Base-by-base conservation (phyloP, 106 monocot species). In the Dactylorhiza incarnata region DNA sequence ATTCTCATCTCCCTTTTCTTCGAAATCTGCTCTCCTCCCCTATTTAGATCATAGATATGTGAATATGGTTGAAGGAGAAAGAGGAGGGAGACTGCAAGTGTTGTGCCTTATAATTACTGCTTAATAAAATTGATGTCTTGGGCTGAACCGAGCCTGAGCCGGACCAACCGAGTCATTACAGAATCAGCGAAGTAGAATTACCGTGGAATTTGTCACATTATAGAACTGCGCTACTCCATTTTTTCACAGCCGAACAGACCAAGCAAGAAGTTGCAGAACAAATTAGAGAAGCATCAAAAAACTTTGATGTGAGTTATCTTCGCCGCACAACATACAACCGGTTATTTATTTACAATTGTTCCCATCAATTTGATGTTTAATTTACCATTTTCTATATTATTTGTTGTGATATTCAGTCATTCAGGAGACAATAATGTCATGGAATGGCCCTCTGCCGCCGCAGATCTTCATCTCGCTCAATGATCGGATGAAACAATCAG, bases 221-320 rank as follows among this genome's bases (percentile, higher is more conserved):
- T 37, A 37, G 14, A 15, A 61, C 16, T 68, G 11, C 51, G 16
- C 51, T 53, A 29, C 9, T 3, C 7, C n/a, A 2, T 7, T 48
- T 49, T 22, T 62, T 74, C 69, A 45, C 74, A 84, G 84, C 77
- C 77, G 48, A 53, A 10, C 68, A 71, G 62, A 58, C 49, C 0
- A 78, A 65, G 63, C 74, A 78, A 52, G 68, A 81, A 24, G 16
- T 80, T 16, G 9, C 52, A 7, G 80, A 84, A 73, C 81, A 85
- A 71, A 47, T 81, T 25, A 85, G 59, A 58, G 81, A 85, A 48
- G 78, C 81, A 52, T 71, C 81, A 24, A 81, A 70, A 24, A 63
- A 50, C 46, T 68, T 75, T 61, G 81, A 81, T 46, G 81, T 84
- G 54, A 71, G 61, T 29, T 45, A 24, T 48, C 0, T 17, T 70